Conservation (phyloP, 768 basidiomycete genomes). For the Xerocomus potaroensis region DNA sequence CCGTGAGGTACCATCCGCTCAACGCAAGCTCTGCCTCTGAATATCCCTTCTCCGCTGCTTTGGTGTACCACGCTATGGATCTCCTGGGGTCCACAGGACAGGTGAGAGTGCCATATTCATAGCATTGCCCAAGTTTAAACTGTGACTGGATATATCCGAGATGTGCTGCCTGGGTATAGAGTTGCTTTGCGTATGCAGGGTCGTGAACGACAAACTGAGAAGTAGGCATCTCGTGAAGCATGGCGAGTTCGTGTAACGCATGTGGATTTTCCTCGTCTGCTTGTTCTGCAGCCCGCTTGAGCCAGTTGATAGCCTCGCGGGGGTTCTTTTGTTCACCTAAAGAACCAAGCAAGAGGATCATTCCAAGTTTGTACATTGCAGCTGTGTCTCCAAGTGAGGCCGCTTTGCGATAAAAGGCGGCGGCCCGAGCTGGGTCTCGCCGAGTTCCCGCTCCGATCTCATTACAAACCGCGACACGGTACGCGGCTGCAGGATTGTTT, state of each 20-base stretch:
- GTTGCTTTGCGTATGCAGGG: conserved; percentile 73
- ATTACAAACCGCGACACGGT: conserved; percentile 97
- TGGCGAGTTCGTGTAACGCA: conserved; percentile 91
- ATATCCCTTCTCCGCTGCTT: conserved; percentile 95
- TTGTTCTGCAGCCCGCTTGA: conserved; percentile 91
- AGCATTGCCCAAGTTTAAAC: conserved; percentile 93
- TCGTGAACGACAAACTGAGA: conserved; percentile 72
- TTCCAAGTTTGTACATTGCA: conserved; percentile 99
- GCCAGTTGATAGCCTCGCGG: conserved; percentile 91
- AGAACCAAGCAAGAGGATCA: conserved; percentile 84
- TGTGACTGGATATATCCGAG: conserved; percentile 92
- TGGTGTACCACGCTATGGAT: conserved; percentile 98
- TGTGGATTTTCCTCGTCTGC: conserved; percentile 99
- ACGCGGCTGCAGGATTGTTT: conserved; percentile 91
- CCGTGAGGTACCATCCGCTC: conserved; percentile 98
- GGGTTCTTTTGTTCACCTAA: conserved; percentile 81
- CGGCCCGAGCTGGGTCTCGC: conserved; percentile 81
- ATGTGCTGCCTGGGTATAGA: conserved; percentile 88
- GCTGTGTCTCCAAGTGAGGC: conserved; percentile 95
- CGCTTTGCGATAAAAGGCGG: conserved; percentile 95
- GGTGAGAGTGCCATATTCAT: conserved; percentile 84
- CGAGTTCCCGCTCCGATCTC: conserved; percentile 97
- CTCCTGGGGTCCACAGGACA: conserved; percentile 92
- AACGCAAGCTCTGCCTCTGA: conserved; percentile 92
- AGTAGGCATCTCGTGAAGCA: conserved; percentile 72